Percentiles rank a stretch among this genome's conserved stretches.
Evolutionary conservation across 495 filamentous ascomycete genomes (phyloP).

Genomic region (Penicillium cinerascens): DNA sequence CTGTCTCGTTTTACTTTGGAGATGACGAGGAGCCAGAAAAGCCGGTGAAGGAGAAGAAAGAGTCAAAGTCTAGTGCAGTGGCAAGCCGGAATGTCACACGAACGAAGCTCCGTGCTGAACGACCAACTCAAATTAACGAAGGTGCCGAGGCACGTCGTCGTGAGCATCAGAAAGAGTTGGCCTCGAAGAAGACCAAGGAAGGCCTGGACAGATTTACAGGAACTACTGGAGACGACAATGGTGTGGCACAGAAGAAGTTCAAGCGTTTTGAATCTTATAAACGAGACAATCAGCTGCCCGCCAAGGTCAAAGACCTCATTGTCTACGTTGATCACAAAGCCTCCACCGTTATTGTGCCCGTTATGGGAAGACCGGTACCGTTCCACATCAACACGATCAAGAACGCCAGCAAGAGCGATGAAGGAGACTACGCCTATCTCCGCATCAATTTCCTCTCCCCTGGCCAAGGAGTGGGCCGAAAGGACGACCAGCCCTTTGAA

Average conservation of each 20-base stretch:
- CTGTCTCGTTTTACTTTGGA: slow-evolving; percentile 95
- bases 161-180: slow-evolving; percentile 90
- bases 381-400: slow-evolving; percentile 99
- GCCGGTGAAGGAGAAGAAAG: slow-evolving; percentile 68
- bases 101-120: slow-evolving; percentile 87
- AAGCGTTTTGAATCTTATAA: slow-evolving; percentile 99
- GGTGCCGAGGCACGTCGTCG: slow-evolving; percentile 83
- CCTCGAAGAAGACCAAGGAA: slow-evolving; percentile 80
- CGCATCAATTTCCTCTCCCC: slow-evolving; percentile 97
- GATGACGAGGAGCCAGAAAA: slow-evolving; percentile 72
- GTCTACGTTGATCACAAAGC: slow-evolving; percentile 90
- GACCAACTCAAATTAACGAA: slow-evolving; percentile 79
- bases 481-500: slow-evolving; percentile 98
- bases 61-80: slow-evolving; percentile 74
- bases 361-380: slow-evolving; percentile 96
- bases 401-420: slow-evolving; percentile 91
- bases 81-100: slow-evolving; percentile 90
- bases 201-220: slow-evolving; percentile 78
- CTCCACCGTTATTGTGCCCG: slow-evolving; percentile 84
- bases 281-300: slow-evolving; percentile 90
- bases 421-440: slow-evolving; percentile 89
- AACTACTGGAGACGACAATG: slow-evolving; percentile 78
- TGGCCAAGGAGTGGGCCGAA: slow-evolving; percentile 94
- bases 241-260: slow-evolving; percentile 91
- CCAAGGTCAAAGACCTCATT: slow-evolving; percentile 73